These are phyloP conservation scores for Plantago lanceolata DNA, from an alignment of 305 asterid genomes.

Conservation along the genomic window DNA sequence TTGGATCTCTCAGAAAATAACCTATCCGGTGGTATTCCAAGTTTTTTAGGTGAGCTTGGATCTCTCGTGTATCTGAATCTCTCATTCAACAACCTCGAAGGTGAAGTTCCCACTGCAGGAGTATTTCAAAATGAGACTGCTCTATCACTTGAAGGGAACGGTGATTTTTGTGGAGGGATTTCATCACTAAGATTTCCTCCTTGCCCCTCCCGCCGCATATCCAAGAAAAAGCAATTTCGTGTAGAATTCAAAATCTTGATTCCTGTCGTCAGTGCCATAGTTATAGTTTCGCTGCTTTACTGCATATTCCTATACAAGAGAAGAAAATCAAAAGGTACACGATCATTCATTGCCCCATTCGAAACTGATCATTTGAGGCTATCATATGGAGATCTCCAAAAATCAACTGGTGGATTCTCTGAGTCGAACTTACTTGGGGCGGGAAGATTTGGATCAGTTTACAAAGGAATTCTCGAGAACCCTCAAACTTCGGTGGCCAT, in stretches of 20 bases:
- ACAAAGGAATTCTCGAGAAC: constrained; percentile 3
- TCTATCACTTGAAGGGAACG: constrained; percentile 24
- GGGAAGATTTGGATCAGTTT: constrained; percentile 4
- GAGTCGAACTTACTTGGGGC: constrained; percentile 6
- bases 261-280: not conserved
- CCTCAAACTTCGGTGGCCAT: constrained; percentile 4
- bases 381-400: constrained; percentile 9
- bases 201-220: constrained; percentile 1
- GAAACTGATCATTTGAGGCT: not conserved
- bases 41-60: constrained; percentile 21
- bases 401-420: constrained; percentile 13
- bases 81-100: constrained; percentile 26
- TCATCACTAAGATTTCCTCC: constrained; percentile 19
- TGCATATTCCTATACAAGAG: not conserved
- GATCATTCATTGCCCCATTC: not conserved
- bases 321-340: not conserved
- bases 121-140: constrained; percentile 25
- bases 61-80: constrained; percentile 12
- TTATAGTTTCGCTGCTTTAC: not conserved
- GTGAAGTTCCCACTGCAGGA: constrained; percentile 22
- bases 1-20: constrained; percentile 30
- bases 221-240: constrained; percentile 2
- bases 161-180: constrained; percentile 28
- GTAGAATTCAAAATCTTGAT: constrained; percentile 22
- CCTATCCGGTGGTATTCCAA: constrained; percentile 27